phyloP scores from a whole-genome alignment of 2,329 filamentous ascomycete species.

The Talaromyces amestolkiae region DNA sequence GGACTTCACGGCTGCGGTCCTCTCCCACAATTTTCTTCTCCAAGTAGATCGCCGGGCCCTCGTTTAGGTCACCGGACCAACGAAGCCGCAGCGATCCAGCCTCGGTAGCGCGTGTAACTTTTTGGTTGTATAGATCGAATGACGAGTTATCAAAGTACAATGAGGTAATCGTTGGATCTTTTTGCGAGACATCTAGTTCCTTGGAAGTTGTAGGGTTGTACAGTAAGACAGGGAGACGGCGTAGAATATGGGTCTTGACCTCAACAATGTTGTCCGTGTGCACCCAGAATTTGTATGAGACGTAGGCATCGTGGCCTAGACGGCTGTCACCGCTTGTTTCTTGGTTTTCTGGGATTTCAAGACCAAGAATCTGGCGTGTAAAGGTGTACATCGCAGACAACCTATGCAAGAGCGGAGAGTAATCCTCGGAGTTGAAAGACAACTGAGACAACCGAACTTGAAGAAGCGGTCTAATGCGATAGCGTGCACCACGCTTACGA shows the following conservation, averaged over 20 bases:
- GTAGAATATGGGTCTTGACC: conserved; percentile 92
- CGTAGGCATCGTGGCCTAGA: conserved; percentile 65
- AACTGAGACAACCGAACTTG: conserved; percentile 83
- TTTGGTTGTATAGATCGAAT: conserved; percentile 82
- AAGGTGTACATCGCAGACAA: conserved; percentile 96
- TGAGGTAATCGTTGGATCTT: conserved; percentile 87
- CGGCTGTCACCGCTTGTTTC: conserved; percentile 42
- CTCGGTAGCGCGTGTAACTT: conserved; percentile 72
- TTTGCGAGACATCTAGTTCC: conserved; percentile 71
- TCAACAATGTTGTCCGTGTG: conserved; percentile 93
- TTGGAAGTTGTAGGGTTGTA: conserved; percentile 86
- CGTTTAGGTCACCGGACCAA: conserved; percentile 83
- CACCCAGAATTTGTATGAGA: conserved; percentile 93
- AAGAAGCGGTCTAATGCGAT: conserved; percentile 87
- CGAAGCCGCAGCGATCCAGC: conserved; percentile 80
- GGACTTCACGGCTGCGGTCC: conserved; percentile 73
- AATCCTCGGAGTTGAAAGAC: conserved; percentile 93
- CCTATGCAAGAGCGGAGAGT: conserved; percentile 81
- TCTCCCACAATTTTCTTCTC: conserved; percentile 87
- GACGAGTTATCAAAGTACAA: conserved; percentile 90
- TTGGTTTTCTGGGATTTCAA: conserved; percentile 51
- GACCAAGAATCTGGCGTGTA: conserved; percentile 71
- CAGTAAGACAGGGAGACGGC: conserved; percentile 83
- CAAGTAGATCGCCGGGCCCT: conserved; percentile 75
- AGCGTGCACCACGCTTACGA: conserved; percentile 79